phyloP scores from a whole-genome alignment of 1,139 yeast genomes.

The Pichia inconspicua region DNA sequence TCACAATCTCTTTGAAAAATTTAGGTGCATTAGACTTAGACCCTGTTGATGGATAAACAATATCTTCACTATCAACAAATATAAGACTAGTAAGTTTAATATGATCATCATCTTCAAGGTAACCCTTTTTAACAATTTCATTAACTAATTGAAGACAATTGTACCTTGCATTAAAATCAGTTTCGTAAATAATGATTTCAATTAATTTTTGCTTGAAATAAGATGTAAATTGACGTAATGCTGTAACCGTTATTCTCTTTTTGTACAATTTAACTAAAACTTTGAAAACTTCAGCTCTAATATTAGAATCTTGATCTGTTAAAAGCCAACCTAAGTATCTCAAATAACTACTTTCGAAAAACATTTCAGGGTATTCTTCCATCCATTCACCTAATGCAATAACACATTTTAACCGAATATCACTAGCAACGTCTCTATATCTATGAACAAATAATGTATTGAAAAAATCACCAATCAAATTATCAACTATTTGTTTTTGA shows the following conservation, averaged over 20 bases:
- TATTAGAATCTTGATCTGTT: constrained; percentile 57
- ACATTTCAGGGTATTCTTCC: constrained; percentile 58
- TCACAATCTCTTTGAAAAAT: constrained; percentile 34
- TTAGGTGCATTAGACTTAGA: constrained; percentile 17
- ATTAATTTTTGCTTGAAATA: constrained; percentile 47
- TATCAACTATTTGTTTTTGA: constrained; percentile 47
- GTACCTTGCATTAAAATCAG: constrained; percentile 46
- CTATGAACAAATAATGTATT: constrained; percentile 67
- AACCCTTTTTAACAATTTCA: constrained; percentile 53
- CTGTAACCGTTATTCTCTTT: constrained; percentile 19
- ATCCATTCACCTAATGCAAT: constrained; percentile 60
- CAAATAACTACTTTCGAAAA: constrained; percentile 59
- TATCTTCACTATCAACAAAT: constrained; percentile 35
- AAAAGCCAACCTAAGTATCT: constrained; percentile 80
- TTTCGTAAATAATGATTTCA: constrained; percentile 50
- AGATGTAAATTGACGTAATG: constrained; percentile 33
- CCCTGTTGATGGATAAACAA: constrained; percentile 18
- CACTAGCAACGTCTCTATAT: constrained; percentile 72
- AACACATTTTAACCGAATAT: constrained; percentile 64
- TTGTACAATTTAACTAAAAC: constrained; percentile 45
- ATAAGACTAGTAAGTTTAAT: constrained; percentile 36
- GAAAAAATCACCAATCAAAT: constrained; percentile 56
- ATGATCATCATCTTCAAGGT: constrained; percentile 51
- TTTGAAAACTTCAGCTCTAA: constrained; percentile 58
- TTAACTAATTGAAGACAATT: constrained; percentile 46